Base-by-base conservation (phyloP, 1,139 yeast species). In the Saccharomyces pastorianus region DNA sequence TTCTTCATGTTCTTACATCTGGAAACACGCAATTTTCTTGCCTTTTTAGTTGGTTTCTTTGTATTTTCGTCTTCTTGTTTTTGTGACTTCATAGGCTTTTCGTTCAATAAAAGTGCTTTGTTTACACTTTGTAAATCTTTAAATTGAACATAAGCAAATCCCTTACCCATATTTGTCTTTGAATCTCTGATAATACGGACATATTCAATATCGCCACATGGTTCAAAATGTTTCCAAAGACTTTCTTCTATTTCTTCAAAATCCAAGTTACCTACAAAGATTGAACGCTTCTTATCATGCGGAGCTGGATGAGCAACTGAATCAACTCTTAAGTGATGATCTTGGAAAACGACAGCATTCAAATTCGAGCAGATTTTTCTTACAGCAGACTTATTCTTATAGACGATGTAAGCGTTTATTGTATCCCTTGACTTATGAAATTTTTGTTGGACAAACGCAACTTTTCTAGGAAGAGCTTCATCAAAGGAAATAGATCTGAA, bases 91-190 rank as follows among this genome's bases (percentile, higher is more conserved):
- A 88, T 75, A 55, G 82, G 80, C 71, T 88, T 85, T 51, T 83
- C 95, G 68, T 91, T 81, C 58, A 89, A 74, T 59, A 89, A 71
- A 56, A 95, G 72, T 0, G 97, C 97, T 67, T 88, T 87, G 60
- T 85, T 84, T 13, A 95, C 96, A 44, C 85, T 78, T 56, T 85
- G 80, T 27, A 91, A 74, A 70, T 91, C 96, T 59, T 78, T 80
- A 73, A 91, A 95, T 71, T 93, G 98, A 34, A 95, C 90, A 69
- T 90, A 88, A 4, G 96, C 99, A 74, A 95, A 91, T 4, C 99
- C 99, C 73, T 93, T 95, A 61, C 99, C 99, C 59, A 93, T 76
- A 65, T 95, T 93, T 29, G 98, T 93, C 72, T 88, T 88, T 20
- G 96, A 74, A 69, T 95, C 99, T 67, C 99, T 83, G 38, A 95